Conservation (phyloP, 164 flowering plant genomes). For the Taxillus chinensis region DNA sequence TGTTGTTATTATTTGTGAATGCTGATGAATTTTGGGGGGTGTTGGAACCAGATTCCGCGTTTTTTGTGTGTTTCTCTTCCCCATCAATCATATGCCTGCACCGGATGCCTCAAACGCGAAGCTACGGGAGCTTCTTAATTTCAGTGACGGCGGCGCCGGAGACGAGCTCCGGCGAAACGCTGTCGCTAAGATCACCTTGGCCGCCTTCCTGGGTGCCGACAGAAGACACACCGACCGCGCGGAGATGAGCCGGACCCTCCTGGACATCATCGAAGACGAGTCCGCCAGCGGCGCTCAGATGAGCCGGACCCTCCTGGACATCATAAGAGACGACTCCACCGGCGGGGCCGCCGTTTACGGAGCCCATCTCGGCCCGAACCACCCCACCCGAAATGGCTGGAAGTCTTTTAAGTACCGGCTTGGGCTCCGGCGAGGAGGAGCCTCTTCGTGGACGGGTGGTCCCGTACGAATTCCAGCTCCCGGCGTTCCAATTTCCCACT, state of each 20-base stretch:
- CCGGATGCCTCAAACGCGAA: constrained; percentile 3
- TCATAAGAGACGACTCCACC: constrained; percentile 36
- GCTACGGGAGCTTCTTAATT: constrained; percentile 7
- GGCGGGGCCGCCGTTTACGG: constrained; percentile 10
- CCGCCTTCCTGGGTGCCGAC: constrained; percentile 20
- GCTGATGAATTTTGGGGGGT: background rate
- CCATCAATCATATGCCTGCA: background rate
- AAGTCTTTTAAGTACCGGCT: constrained; percentile 49
- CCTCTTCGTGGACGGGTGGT: constrained; percentile 27
- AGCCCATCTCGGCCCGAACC: background rate
- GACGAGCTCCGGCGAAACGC: constrained; percentile 2
- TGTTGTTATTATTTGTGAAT: background rate
- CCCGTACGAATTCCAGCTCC: constrained; percentile 21
- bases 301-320: constrained; percentile 48
- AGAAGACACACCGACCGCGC: constrained; percentile 4
- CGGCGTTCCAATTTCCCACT: constrained; percentile 12
- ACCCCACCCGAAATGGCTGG: constrained; percentile 31
- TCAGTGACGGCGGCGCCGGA: constrained; percentile 6
- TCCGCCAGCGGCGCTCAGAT: constrained; percentile 10
- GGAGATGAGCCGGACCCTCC: constrained; percentile 32
- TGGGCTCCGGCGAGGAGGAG: constrained; percentile 36
- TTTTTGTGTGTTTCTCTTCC: background rate
- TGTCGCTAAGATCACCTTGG: constrained; percentile 24
- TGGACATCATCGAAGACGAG: constrained; percentile 52
- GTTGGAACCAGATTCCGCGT: background rate